Evolutionary conservation across 2,329 filamentous ascomycete genomes (phyloP).

Genomic region (Niveomyces coronatus): DNA sequence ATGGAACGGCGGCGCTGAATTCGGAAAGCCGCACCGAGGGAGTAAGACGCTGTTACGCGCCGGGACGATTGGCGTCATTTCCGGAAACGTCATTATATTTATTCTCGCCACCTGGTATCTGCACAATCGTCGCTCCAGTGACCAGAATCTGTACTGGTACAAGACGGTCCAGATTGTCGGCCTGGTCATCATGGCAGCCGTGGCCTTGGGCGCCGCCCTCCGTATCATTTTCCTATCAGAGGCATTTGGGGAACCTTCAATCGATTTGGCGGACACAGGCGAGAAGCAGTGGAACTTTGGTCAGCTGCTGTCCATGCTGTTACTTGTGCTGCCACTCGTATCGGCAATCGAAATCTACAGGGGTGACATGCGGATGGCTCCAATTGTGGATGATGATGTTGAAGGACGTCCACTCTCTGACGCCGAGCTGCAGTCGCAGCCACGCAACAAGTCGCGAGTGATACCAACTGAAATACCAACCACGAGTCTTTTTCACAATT

Average conservation of each 20-base stretch:
- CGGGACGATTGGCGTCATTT: constrained; percentile 52
- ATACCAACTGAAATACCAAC: no score
- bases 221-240: constrained; percentile 48
- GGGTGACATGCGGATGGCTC: constrained; percentile 35
- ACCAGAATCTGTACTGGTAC: constrained; percentile 43
- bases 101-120: constrained; percentile 53
- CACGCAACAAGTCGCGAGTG: constrained; percentile 17
- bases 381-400: constrained; percentile 26
- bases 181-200: constrained; percentile 43
- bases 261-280: constrained; percentile 38
- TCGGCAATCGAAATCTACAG: constrained; percentile 49
- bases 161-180: constrained; percentile 42
- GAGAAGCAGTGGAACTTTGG: constrained; percentile 55
- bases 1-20: constrained; percentile 33
- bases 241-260: constrained; percentile 45
- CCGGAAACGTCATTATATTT: constrained; percentile 48
- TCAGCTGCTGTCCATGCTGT: constrained; percentile 47
- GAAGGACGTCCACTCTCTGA: constrained; percentile 27
- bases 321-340: constrained; percentile 50
- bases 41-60: constrained; percentile 38
- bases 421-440: constrained; percentile 28
- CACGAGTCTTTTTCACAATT: no score
- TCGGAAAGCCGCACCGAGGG: constrained; percentile 24
- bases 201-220: constrained; percentile 47
- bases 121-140: constrained; percentile 44